Base-by-base conservation (phyloP, 2,329 filamentous ascomycete species). In the Nigrospora osmanthi region DNA sequence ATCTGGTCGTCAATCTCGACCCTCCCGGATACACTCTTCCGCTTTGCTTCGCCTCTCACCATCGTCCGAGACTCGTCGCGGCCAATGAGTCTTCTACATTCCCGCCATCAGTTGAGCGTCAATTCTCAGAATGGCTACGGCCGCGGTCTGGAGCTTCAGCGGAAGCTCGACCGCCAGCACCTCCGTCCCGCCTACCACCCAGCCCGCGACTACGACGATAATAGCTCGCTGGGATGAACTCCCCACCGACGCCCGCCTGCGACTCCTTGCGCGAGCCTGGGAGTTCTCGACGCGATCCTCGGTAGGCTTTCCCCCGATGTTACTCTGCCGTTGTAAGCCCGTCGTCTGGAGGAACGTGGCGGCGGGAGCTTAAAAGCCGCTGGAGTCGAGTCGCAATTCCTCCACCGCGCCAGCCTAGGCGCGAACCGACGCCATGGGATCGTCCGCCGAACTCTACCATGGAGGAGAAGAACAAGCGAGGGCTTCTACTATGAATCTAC, bases 71-170 rank as follows among this genome's bases (percentile, higher is more conserved):
- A 50, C 54, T 48, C 43, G 45, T 55, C 68, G 70, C 67, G 67
- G 70, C 71, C 73, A 79, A 42, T 79, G 75, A 69, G 68, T 74
- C 61, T 68, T 63, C 66, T 62, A 63, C 57, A 62, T 52, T 54
- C 53, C 54, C 57, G 61, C 61, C 57, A 67, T 56, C 57, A 59
- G 54, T 69, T 62, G 62, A 72, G 66, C 61, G 66, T 62, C 56
- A 63, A 67, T 63, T 67, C 62, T 62, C 71, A 75, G 57, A 61
- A 80, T 80, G 76, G 75, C 76, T 63, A 64, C 72, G 61, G 68
- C 67, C 66, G 65, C 67, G 54, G 65, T 76, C 65, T 58, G 70
- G 62, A 59, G 61, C 51, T 65, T 63, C 54, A 65, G 59, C 62
- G 65, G 60, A 59, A 61, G 57, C 62, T 69, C 62, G 65, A 63